These are phyloP conservation scores for Dipteronia dyeriana DNA, from an alignment of 345 rosid species.

Conservation along the genomic window DNA sequence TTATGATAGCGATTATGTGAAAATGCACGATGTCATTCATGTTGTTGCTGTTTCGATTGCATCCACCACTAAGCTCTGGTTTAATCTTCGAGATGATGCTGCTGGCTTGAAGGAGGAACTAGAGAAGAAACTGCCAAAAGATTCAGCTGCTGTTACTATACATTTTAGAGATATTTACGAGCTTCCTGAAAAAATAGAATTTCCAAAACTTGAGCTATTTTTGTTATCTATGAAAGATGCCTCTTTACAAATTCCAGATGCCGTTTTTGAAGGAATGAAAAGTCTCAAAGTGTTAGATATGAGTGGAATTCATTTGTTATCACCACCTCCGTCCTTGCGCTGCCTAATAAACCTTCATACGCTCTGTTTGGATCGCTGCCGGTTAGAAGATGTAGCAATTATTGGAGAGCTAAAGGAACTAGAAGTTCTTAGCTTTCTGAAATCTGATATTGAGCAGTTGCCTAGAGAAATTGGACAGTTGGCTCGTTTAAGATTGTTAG, in stretches of 20 bases:
- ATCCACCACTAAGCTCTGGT: background rate
- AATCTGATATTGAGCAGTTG: constrained; percentile 14
- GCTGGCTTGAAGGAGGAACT: constrained; percentile 5
- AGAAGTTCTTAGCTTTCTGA: constrained; percentile 1
- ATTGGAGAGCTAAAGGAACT: constrained; percentile 12
- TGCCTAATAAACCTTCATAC: constrained; percentile 19
- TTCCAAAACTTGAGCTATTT: constrained; percentile 21
- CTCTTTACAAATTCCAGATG: background rate
- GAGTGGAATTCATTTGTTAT: background rate
- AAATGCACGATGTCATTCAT: constrained; percentile 32
- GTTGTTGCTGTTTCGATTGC: constrained; percentile 22
- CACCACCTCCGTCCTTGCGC: constrained; percentile 22
- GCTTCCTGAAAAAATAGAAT: constrained; percentile 21
- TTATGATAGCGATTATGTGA: background rate
- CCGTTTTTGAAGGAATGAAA: constrained; percentile 17
- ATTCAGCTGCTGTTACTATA: constrained; percentile 7
- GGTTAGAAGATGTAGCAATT: background rate
- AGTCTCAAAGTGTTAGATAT: constrained; percentile 31
- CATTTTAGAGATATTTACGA: background rate
- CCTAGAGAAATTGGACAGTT: constrained; percentile 20
- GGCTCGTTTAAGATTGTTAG: constrained; percentile 18
- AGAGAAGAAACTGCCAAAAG: background rate
- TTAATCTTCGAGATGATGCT: constrained; percentile 8
- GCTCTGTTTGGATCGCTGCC: constrained; percentile 5
- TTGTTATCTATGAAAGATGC: background rate